Conservation (phyloP, 2,329 filamentous ascomycete genomes). For the Talaromyces sp. region DNA sequence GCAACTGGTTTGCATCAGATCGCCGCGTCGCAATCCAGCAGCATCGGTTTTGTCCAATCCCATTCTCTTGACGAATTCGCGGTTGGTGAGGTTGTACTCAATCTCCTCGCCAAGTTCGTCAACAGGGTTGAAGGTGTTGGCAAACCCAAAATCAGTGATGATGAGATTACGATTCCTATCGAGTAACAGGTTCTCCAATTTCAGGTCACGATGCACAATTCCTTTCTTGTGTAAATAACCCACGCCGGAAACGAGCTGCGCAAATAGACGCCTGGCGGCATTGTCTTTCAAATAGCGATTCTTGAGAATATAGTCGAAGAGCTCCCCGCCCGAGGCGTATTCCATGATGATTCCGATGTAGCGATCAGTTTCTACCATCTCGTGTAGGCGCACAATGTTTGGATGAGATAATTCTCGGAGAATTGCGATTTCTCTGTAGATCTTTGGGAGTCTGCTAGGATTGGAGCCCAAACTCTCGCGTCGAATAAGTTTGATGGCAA, state of each 20-base stretch:
- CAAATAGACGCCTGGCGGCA: slow-evolving; percentile 84
- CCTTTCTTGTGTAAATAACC: slow-evolving; percentile 98
- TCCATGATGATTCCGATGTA: slow-evolving; percentile 98
- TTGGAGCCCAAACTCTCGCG: slow-evolving; percentile 86
- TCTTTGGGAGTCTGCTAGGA: slow-evolving; percentile 86
- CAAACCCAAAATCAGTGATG: slow-evolving; percentile 98
- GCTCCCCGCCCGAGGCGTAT: slow-evolving; percentile 93
- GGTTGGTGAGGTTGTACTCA: slow-evolving; percentile 79
- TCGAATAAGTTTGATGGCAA: slow-evolving; percentile 96
- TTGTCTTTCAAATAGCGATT: slow-evolving; percentile 95
- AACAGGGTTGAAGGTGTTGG: slow-evolving; percentile 87
- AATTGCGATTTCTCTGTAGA: slow-evolving; percentile 94
- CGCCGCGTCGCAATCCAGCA: slow-evolving; percentile 76
- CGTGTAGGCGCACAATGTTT: slow-evolving; percentile 93
- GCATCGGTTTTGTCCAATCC: slow-evolving; percentile 76
- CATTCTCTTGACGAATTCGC: slow-evolving; percentile 80
- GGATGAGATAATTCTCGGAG: slow-evolving; percentile 83
- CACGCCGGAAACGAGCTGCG: slow-evolving; percentile 92
- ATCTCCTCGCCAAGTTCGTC: slow-evolving; percentile 90
- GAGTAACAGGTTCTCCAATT: slow-evolving; percentile 90
- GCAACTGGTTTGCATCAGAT: slow-evolving; percentile 98
- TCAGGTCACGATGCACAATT: slow-evolving; percentile 94
- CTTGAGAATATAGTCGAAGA: slow-evolving; percentile 97
- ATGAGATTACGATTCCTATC: slow-evolving; percentile 98
- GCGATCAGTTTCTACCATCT: slow-evolving; percentile 96